Conservation (phyloP, 495 filamentous ascomycete genomes). For the Acidomyces sp. region DNA sequence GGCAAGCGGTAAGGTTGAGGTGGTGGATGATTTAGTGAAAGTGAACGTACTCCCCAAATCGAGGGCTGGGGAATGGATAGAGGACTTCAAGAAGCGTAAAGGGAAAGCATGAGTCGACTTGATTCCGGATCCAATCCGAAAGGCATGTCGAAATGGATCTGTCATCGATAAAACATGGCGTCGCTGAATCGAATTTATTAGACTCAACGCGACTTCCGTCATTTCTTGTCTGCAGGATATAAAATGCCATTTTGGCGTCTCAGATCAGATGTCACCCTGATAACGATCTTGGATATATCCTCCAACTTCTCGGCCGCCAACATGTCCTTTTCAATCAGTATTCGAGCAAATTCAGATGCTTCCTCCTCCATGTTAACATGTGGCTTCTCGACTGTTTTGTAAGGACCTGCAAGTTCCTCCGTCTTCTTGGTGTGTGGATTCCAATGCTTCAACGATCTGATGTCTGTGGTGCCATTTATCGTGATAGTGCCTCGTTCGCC, state of each 20-base stretch:
- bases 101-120: slow-evolving; percentile 20
- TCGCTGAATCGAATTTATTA: too few relatives aligned
- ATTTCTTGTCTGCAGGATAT: slow-evolving; percentile 25
- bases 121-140: too few relatives aligned
- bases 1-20: slow-evolving; percentile 62
- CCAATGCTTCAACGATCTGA: slow-evolving; percentile 22
- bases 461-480: slow-evolving; percentile 27
- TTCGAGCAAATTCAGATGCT: slow-evolving; percentile 27
- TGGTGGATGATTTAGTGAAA: slow-evolving; percentile 73
- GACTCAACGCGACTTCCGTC: too few relatives aligned
- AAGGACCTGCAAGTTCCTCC: slow-evolving; percentile 20
- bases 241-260: slow-evolving; percentile 26
- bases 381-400: slow-evolving; percentile 19
- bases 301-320: slow-evolving; percentile 23
- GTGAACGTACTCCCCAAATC: slow-evolving; percentile 64
- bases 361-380: slow-evolving; percentile 30
- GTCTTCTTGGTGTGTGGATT: slow-evolving; percentile 22
- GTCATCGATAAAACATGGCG: too few relatives aligned
- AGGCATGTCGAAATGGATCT: too few relatives aligned
- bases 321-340: slow-evolving; percentile 25
- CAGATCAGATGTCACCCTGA: slow-evolving; percentile 24
- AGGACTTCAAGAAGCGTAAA: slow-evolving; percentile 66
- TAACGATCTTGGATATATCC: slow-evolving; percentile 21
- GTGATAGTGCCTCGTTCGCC: slow-evolving; percentile 28
- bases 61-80: slow-evolving; percentile 58